phyloP scores from a whole-genome alignment of 164 flowering plant genomes.

The Litsea cubeba region DNA sequence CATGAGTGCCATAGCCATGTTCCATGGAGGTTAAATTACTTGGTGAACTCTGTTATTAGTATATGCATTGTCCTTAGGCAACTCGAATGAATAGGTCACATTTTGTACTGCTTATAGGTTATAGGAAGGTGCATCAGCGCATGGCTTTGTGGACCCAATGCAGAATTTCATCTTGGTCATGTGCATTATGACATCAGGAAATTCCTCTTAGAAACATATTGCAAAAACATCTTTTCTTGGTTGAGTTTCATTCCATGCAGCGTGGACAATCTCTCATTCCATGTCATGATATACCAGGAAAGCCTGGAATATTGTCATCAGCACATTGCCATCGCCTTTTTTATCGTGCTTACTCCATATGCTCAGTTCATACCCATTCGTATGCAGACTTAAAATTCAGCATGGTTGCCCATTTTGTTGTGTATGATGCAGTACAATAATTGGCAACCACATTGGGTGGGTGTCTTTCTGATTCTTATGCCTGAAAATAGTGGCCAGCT shows the following conservation, averaged over 20 bases:
- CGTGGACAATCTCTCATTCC: slow-evolving; percentile 12
- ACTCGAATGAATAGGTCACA: slow-evolving; percentile 17
- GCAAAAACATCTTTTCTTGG: not conserved
- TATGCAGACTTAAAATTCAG: not conserved
- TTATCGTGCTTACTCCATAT: not conserved
- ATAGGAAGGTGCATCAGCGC: slow-evolving; percentile 21
- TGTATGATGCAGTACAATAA: not conserved
- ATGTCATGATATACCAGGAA: slow-evolving; percentile 20
- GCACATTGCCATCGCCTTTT: not conserved
- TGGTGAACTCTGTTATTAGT: slow-evolving; percentile 12
- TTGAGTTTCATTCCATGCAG: slow-evolving; percentile 20
- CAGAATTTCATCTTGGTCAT: slow-evolving; percentile 11
- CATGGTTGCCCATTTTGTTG: not conserved
- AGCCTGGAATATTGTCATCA: slow-evolving; percentile 3
- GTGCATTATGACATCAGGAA: slow-evolving; percentile 21
- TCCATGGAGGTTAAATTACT: slow-evolving; percentile 9
- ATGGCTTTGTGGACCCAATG: slow-evolving; percentile 12
- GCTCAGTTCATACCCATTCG: not conserved
- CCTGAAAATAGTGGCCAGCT: no score
- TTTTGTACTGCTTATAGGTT: slow-evolving; percentile 9
- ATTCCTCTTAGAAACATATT: slow-evolving; percentile 7
- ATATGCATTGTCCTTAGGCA: slow-evolving; percentile 37
- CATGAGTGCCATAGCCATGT: slow-evolving; percentile 36
- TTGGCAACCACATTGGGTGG: not conserved
- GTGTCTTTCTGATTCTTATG: no score